Evolutionary conservation across 805 yeast genomes (phyloP).

Genomic region (Spathaspora gorwiae): DNA sequence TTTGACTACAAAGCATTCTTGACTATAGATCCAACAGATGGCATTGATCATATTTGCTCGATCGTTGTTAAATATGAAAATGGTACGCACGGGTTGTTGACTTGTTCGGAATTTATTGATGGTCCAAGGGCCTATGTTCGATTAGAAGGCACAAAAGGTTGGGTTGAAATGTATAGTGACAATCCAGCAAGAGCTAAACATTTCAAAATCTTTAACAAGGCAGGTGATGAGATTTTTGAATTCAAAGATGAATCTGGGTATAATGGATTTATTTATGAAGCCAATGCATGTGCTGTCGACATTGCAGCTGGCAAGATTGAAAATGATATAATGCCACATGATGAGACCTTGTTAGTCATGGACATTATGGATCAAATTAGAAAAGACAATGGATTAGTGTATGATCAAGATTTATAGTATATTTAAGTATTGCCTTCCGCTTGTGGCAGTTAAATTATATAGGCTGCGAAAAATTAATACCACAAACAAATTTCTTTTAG

Average conservation of each 20-base stretch:
- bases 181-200: conserved; percentile 31
- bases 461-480: too few relatives aligned
- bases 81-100: conserved; percentile 39
- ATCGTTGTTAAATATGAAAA: conserved; percentile 33
- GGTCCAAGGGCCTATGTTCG: conserved; percentile 27
- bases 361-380: conserved; percentile 46
- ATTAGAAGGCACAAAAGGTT: conserved; percentile 31
- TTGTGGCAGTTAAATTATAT: too few relatives aligned
- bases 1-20: conserved; percentile 27
- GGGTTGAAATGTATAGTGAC: conserved; percentile 23
- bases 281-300: conserved; percentile 48
- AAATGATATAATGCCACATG: conserved; percentile 35
- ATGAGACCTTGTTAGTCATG: conserved; percentile 46
- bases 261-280: conserved; percentile 53
- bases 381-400: conserved; percentile 33
- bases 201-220: conserved; percentile 29
- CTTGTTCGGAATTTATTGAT: conserved; percentile 22
- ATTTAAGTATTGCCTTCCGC: too few relatives aligned
- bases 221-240: conserved; percentile 19
- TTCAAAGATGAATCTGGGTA: conserved; percentile 33
- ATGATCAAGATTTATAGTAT: conserved; percentile 3
- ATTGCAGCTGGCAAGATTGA: conserved; percentile 35
- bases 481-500: too few relatives aligned
- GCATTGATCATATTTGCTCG: conserved; percentile 40
- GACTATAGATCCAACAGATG: conserved; percentile 30